Conservation (phyloP, 108 stramenopile genomes). For the Chaetoceros muelleri region DNA sequence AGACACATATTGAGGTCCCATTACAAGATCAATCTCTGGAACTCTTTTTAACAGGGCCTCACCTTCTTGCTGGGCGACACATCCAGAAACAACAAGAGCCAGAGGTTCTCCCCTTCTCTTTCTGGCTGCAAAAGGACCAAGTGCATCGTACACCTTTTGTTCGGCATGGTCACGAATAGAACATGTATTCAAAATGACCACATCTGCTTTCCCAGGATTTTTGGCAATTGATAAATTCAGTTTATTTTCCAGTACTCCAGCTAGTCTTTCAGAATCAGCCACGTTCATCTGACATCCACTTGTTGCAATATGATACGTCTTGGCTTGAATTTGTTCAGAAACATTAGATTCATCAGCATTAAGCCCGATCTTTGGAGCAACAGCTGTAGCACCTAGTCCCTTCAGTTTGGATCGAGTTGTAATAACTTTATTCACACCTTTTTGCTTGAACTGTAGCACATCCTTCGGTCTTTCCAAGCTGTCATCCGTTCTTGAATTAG, state of each 20-base stretch:
- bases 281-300: slow-evolving; percentile 94
- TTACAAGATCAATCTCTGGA: slow-evolving; percentile 90
- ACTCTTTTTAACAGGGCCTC: slow-evolving; percentile 73
- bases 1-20: slow-evolving; percentile 86
- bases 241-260: slow-evolving; percentile 57
- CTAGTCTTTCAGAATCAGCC: slow-evolving; percentile 87
- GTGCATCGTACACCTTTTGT: slow-evolving; percentile 67
- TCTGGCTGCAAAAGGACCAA: slow-evolving; percentile 69
- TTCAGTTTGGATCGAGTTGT: slow-evolving; percentile 24
- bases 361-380: background rate
- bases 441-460: background rate
- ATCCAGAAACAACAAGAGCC: slow-evolving; percentile 90
- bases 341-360: background rate
- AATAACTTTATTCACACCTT: slow-evolving; percentile 14
- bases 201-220: slow-evolving; percentile 33
- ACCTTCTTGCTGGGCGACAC: slow-evolving; percentile 98
- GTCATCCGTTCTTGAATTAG: background rate
- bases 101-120: slow-evolving; percentile 77
- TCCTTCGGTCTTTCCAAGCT: background rate
- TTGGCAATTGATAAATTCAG: slow-evolving; percentile 22
- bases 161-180: slow-evolving; percentile 84
- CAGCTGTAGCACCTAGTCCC: slow-evolving; percentile 25
- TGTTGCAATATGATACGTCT: slow-evolving; percentile 58
- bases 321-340: background rate
- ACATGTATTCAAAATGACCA: slow-evolving; percentile 80